A percentile compares a stretch with the other conserved stretches of the same genome.
Evolutionary conservation across 768 basidiomycete species (phyloP).

Genomic region (Trichaptum fuscoviolaceum): DNA sequence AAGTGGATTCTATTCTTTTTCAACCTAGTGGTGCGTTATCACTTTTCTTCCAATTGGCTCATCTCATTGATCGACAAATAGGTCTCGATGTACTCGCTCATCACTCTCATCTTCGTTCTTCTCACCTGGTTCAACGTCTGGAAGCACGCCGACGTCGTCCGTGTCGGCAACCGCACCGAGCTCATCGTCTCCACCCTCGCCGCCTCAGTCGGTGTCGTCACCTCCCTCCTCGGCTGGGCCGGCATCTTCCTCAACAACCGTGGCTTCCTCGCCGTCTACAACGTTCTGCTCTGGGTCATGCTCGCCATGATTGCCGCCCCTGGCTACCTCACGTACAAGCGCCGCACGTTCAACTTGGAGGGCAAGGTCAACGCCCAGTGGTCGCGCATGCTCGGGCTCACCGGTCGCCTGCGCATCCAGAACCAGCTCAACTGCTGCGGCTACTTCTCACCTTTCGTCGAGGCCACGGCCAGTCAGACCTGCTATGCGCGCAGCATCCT

Average conservation of each 20-base stretch:
- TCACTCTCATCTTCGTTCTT: slow-evolving; percentile 58
- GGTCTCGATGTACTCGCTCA: slow-evolving; percentile 58
- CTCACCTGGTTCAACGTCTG: slow-evolving; percentile 77
- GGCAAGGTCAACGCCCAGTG: slow-evolving; percentile 78
- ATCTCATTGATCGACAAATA: slow-evolving; percentile 17
- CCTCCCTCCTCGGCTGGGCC: slow-evolving; percentile 69
- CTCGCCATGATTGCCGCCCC: slow-evolving; percentile 68
- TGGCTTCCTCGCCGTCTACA: slow-evolving; percentile 71
- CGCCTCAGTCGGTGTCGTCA: slow-evolving; percentile 51
- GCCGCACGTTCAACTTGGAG: slow-evolving; percentile 70
- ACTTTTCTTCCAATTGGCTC: slow-evolving; percentile 1
- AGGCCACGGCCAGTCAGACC: slow-evolving; percentile 67
- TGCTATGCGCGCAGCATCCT: slow-evolving; percentile 70
- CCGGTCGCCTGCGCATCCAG: slow-evolving; percentile 63
- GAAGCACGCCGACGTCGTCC: slow-evolving; percentile 62
- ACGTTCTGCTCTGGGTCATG: slow-evolving; percentile 65
- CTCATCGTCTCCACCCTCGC: slow-evolving; percentile 69
- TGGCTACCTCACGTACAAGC: slow-evolving; percentile 76
- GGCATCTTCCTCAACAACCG: slow-evolving; percentile 83
- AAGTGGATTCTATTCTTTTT: slow-evolving; percentile 74
- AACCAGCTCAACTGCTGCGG: slow-evolving; percentile 76
- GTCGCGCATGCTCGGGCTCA: slow-evolving; percentile 54
- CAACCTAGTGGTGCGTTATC: slow-evolving; percentile 47
- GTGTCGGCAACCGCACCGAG: slow-evolving; percentile 62
- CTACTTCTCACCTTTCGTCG: slow-evolving; percentile 74